Base-by-base conservation (phyloP, 73 alveolate genomes). In the Paramecium caudatum region DNA sequence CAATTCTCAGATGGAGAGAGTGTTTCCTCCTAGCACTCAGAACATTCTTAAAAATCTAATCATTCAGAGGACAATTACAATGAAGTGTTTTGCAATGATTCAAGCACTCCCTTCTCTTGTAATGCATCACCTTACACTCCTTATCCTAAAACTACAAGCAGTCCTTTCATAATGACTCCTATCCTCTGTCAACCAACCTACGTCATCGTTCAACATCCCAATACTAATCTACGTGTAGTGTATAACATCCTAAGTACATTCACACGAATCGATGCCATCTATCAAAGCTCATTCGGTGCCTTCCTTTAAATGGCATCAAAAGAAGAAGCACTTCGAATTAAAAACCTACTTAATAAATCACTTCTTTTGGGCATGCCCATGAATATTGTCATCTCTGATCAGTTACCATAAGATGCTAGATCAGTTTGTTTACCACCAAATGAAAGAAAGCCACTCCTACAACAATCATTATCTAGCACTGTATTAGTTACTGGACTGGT, bases 231-330 rank as follows among this genome's bases (percentile, higher is more conserved):
- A 19, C 43, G 88, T 9, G 88, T 74, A 27, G 47, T 74, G 39
- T 74, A 74, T 43, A 74, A 74, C 47, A 41, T 74, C 46, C 43
- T 74, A 21, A 74, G 88, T 74, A 74, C 88, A 37, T 74, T 74
- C 65, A 37, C 47, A 37, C n/a, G 30, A 43, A 47, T 74, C 9
- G 88, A 74, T 12, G 43, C 39, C 8, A 41, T 74, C 15, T 17
- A 27, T 16, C 0, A 36, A 37, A 74, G 88, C 32, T 43, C 17
- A 1, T 5, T 15, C 17, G 88, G 88, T 15, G 69, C 88, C 3
- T 30, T 39, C 17, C 46, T 74, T 74, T 34, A 74, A 45, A 10
- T 74, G 4, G 88, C 46, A 36, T 74, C 62, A 3, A 37, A 19
- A 19, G 88, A 74, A 41, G 88, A 74, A 17, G 88, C 88, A 16